These are phyloP conservation scores for Aspergillus sojae DNA, from an alignment of 2,329 filamentous ascomycete species.

Conservation along the genomic window DNA sequence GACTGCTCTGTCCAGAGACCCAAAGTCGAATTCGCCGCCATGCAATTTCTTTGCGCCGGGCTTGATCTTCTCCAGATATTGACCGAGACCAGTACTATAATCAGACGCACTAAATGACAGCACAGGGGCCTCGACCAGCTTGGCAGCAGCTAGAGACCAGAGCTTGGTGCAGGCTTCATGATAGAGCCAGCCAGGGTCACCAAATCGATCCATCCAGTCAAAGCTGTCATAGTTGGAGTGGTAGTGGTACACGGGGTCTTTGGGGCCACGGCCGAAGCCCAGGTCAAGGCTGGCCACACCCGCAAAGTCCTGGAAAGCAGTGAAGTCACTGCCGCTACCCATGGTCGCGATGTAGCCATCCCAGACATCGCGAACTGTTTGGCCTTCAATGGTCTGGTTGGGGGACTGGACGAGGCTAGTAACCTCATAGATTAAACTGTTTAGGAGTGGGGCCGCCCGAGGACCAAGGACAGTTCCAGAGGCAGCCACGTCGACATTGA, in stretches of 20 bases:
- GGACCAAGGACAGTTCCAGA: slow-evolving; percentile 65
- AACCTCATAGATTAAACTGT: slow-evolving; percentile 70
- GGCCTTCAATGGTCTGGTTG: slow-evolving; percentile 71
- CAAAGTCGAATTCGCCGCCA: slow-evolving; percentile 43
- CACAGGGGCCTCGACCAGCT: slow-evolving; percentile 63
- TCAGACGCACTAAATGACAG: slow-evolving; percentile 66
- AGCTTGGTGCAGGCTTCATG: slow-evolving; percentile 68
- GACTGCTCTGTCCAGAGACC: slow-evolving; percentile 53
- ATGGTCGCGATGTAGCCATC: slow-evolving; percentile 64
- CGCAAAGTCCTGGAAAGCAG: slow-evolving; percentile 72
- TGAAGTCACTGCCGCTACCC: slow-evolving; percentile 74
- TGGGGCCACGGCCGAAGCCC: slow-evolving; percentile 53
- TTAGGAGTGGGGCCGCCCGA: slow-evolving; percentile 73
- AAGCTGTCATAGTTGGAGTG: slow-evolving; percentile 84
- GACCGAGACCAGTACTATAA: slow-evolving; percentile 61
- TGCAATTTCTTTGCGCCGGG: slow-evolving; percentile 29
- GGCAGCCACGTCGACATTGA: slow-evolving; percentile 81
- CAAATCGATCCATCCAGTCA: slow-evolving; percentile 79
- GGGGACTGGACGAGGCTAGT: slow-evolving; percentile 67
- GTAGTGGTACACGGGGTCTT: slow-evolving; percentile 68
- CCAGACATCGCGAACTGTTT: slow-evolving; percentile 72
- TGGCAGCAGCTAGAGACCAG: slow-evolving; percentile 62
- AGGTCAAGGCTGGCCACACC: slow-evolving; percentile 69
- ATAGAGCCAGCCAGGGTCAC: slow-evolving; percentile 65
- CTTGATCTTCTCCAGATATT: slow-evolving; percentile 43